Base-by-base conservation (phyloP, 768 basidiomycete species). In the Mycena amicta region DNA sequence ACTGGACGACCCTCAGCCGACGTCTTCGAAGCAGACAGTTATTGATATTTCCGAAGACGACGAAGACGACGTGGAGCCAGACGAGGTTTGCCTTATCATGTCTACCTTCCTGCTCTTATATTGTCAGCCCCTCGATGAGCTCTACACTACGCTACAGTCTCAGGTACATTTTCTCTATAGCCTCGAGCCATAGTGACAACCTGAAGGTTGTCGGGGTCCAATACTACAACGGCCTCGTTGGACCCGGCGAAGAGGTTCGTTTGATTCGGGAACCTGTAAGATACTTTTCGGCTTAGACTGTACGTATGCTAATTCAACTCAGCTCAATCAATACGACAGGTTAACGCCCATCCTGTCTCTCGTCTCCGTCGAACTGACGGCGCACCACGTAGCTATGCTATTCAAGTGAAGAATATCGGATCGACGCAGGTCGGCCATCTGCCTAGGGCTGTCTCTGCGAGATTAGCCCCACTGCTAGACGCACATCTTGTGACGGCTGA, bases 211-310 rank as follows among this genome's bases (percentile, higher is more conserved):
- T 95, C 0, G 93, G 93, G 0, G 76, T 95, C 15, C 91, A 92
- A 67, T 93, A 95, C 66, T 95, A 95, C 67, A 8, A 45, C 86
- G 93, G 92, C 28, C 66, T 95, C 53, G 93, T 94, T 33, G 91
- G 87, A 16, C 71, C 83, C 2, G 91, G 89, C 22, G 92, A 95
- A 69, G 83, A 93, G 71, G 91, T 93, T 13, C 68, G 76, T 12
- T 75, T 93, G 1, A 71, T 83, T 4, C 74, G 91, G 63, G 83
- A 93, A 67, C 89, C 91, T 16, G 52, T 53, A 53, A 8, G 30
- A 8, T 45, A 6, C 18, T 40, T 50, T 46, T 26, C 16, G 47
- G 18, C 4, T 50, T 27, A 23, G 37, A 16, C 26, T 20, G 20
- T 22, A 13, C 5, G 18, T 39, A 18, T 5, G 16, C 27, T 52